Conservation (phyloP, 2,329 filamentous ascomycete genomes). For the Penicillium sp. region DNA sequence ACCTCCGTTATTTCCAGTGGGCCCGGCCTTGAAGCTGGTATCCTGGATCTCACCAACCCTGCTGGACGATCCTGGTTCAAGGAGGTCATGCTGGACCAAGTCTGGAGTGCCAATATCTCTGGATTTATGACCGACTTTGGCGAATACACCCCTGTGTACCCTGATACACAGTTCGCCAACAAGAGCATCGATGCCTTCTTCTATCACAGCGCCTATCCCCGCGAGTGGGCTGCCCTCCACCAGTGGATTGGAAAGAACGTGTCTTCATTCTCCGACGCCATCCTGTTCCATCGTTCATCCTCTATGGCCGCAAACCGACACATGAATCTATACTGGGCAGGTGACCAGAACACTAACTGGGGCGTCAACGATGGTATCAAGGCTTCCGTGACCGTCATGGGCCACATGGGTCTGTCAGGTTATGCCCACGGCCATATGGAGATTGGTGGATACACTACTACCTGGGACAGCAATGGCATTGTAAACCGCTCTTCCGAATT, state of each 20-base stretch:
- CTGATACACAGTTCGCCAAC: conserved; percentile 27
- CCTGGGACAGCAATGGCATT: conserved; percentile 24
- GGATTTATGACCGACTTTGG: conserved; percentile 40
- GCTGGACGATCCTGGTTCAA: conserved; percentile 33
- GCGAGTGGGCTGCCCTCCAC: conserved; percentile 34
- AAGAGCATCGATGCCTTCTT: conserved; percentile 28
- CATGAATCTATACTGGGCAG: conserved; percentile 41
- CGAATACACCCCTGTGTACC: conserved; percentile 34
- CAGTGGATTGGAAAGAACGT: conserved; percentile 29
- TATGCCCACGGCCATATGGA: conserved; percentile 37
- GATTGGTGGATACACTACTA: conserved; percentile 38
- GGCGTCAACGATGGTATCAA: conserved; percentile 37
- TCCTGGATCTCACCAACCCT: conserved; percentile 38
- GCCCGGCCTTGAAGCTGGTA: conserved; percentile 36
- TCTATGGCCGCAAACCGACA: conserved; percentile 31
- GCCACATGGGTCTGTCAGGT: conserved; percentile 38
- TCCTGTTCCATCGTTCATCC: conserved; percentile 38
- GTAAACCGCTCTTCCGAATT: conserved; percentile 36
- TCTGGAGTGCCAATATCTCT: conserved; percentile 36
- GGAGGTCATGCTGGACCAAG: conserved; percentile 31
- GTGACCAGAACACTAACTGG: conserved; percentile 37
- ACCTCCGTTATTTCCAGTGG: conserved; percentile 37
- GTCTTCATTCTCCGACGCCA: conserved; percentile 27
- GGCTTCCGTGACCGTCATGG: conserved; percentile 32
- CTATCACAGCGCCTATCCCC: conserved; percentile 38